phyloP scores from a whole-genome alignment of 2,329 filamentous ascomycete genomes.

The Aspergillus carbonarius region DNA sequence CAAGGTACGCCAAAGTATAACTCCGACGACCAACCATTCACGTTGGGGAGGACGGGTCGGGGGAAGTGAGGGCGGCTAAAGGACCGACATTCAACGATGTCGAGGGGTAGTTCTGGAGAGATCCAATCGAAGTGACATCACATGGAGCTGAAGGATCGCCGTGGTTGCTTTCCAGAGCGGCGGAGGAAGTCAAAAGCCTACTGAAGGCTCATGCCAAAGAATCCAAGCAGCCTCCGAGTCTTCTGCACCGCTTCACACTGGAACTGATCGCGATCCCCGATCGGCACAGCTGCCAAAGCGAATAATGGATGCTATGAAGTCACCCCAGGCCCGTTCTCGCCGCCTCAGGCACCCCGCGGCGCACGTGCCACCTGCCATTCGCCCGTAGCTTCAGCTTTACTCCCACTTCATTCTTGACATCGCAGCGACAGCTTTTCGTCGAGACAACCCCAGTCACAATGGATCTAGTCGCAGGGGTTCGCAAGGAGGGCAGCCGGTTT shows the following conservation, averaged over 20 bases:
- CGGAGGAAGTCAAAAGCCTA: conserved; percentile 3
- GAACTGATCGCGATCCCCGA: background rate
- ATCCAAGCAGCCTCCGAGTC: background rate
- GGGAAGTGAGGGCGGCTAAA: background rate
- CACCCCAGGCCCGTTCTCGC: conserved; percentile 4
- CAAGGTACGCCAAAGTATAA: background rate
- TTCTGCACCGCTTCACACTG: background rate
- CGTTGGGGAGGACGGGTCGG: background rate
- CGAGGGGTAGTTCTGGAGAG: conserved; percentile 19
- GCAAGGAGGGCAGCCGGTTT: conserved; percentile 79
- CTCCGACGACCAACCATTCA: conserved; percentile 1
- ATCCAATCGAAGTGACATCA: conserved; percentile 18
- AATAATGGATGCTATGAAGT: conserved; percentile 17
- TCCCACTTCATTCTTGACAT: background rate
- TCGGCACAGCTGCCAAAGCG: background rate
- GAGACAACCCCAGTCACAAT: conserved; percentile 50
- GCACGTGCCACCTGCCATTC: conserved; percentile 23
- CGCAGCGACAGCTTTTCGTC: conserved; percentile 4
- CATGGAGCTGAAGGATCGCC: conserved; percentile 4
- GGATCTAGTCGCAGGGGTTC: conserved; percentile 91
- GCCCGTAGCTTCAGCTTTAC: background rate
- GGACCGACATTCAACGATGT: conserved; percentile 10
- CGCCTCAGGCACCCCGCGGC: conserved; percentile 16
- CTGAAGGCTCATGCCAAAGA: background rate
- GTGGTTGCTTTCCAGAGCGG: conserved; percentile 7